A percentile compares a stretch with the other conserved stretches of the same genome.
These are phyloP conservation scores for Cutaneotrichosporon sp. DNA, from an alignment of 1,284 basidiomycete species.

Conservation along the genomic window DNA sequence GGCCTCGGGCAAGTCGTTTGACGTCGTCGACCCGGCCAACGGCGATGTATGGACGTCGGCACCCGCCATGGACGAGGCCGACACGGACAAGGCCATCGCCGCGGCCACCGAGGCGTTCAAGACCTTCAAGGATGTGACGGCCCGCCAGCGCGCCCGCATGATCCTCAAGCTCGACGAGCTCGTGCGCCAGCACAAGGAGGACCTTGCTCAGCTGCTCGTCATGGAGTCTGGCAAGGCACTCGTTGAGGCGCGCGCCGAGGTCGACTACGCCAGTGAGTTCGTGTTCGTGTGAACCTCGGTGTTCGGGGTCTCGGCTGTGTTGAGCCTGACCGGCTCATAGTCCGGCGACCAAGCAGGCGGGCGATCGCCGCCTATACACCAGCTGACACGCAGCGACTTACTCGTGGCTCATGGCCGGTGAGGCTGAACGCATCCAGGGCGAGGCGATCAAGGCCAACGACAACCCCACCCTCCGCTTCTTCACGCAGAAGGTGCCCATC, in stretches of 20 bases:
- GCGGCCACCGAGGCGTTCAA: constrained; percentile 26
- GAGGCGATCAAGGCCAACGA: constrained; percentile 59
- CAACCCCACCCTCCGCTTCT: constrained; percentile 25
- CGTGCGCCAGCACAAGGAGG: constrained; percentile 29
- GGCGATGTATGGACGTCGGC: constrained; percentile 22
- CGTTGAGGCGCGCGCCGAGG: constrained; percentile 75
- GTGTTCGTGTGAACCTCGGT: neutral
- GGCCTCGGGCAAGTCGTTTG: constrained; percentile 15
- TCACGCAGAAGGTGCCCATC: constrained; percentile 62
- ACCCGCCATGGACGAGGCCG: constrained; percentile 21
- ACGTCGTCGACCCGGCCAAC: constrained; percentile 23
- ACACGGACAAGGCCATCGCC: constrained; percentile 26
- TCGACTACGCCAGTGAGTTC: constrained; percentile 57
- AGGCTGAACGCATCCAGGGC: constrained; percentile 68
- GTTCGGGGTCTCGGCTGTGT: neutral
- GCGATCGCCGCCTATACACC: too few relatives aligned
- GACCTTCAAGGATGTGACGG: constrained; percentile 11
- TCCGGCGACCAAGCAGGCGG: too few relatives aligned
- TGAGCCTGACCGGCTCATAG: neutral
- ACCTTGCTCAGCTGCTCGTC: constrained; percentile 26
- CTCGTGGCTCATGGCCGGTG: constrained; percentile 57
- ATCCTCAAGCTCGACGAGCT: constrained; percentile 25
- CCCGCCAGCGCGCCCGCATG: constrained; percentile 27
- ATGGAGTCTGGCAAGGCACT: constrained; percentile 83
- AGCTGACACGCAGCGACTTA: constrained; percentile 18